phyloP scores from a whole-genome alignment of 1,139 yeast species.

The Blastobotrys aristatus region DNA sequence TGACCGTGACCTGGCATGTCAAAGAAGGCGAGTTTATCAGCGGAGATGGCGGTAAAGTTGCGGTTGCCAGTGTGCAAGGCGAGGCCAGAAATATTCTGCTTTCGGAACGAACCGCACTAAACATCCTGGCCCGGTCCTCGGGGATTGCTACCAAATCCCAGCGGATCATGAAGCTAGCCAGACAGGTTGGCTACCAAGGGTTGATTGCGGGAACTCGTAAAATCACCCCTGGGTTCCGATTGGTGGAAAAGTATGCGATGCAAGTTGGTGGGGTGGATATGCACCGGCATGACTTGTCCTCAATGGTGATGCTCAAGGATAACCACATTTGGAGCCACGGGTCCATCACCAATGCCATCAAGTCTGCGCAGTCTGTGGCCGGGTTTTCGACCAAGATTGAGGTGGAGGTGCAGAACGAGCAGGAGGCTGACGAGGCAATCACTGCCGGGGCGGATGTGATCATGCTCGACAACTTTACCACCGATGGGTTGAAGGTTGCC shows the following conservation, averaged over 20 bases:
- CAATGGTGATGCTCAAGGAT: slow-evolving; percentile 96
- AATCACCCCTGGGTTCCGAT: slow-evolving; percentile 92
- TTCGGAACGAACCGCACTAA: slow-evolving; percentile 84
- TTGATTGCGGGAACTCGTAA: slow-evolving; percentile 95
- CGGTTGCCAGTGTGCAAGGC: slow-evolving; percentile 75
- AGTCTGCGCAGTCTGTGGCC: slow-evolving; percentile 69
- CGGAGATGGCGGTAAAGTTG: slow-evolving; percentile 44
- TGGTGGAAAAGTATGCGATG: slow-evolving; percentile 89
- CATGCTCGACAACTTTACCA: slow-evolving; percentile 86
- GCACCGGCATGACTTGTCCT: slow-evolving; percentile 83
- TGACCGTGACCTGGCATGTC: slow-evolving; percentile 65
- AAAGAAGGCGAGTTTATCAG: slow-evolving; percentile 60
- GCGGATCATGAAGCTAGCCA: slow-evolving; percentile 56
- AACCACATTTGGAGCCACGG: slow-evolving; percentile 93
- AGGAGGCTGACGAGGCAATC: slow-evolving; percentile 88
- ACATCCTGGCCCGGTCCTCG: slow-evolving; percentile 73
- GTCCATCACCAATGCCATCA: slow-evolving; percentile 79
- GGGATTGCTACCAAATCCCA: slow-evolving; percentile 81
- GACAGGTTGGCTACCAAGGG: slow-evolving; percentile 69
- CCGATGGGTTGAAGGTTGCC: slow-evolving; percentile 58
- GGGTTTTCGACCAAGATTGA: slow-evolving; percentile 91
- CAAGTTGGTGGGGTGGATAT: slow-evolving; percentile 92
- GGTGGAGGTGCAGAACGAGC: slow-evolving; percentile 81
- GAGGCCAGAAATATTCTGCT: slow-evolving; percentile 72
- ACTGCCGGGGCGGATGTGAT: slow-evolving; percentile 93